Evolutionary conservation across 108 stramenopile genomes (phyloP), one percentile per base, ranked within the genome.

Genomic region (Skeletonema potamos): DNA sequence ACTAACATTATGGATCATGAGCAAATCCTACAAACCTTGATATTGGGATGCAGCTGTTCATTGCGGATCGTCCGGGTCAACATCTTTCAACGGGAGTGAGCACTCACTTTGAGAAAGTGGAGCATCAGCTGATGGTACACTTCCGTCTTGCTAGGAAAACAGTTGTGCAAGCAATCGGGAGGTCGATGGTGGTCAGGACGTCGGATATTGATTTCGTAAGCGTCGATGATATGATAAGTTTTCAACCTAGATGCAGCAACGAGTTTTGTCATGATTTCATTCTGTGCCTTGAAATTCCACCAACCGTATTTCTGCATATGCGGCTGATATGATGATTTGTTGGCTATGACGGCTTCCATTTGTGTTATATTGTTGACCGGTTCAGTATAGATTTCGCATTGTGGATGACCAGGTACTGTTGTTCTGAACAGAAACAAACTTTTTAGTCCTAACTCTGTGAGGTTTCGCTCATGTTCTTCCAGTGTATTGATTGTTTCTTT

Each of bases 131-230:
- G 72, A 54, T 39, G 81, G 44, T 85, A 82, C 3, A 79, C 81
- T 66, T 82, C 81, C 73, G 74, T 79, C 58, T 82, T 82, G 5
- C 84, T 77, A 1, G 81, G 84, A 63, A 73, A 75, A 55, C 81
- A 85, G 57, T 69, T 85, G 72, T 85, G 85, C 54, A 85, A 56
- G 57, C 85, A 85, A 41, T 85, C 82, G 3, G 58, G 68, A 12
- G 66, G 24, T 6, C 80, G 71, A 64, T 85, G 85, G 24, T 73
- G 56, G 54, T 85, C 82, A 11, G 82, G 85, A 28, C 82, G 73
- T 24, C 67, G 54, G 11, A 85, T 70, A 39, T 85, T 85, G 30
- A 83, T 46, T 44, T 74, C 62, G 48, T 83, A 85, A 4, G 82
- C 82, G 60, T 82, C 79, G 7, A 83, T 60, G 12, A 85, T 62